These are phyloP conservation scores for Plasmodium gonderi DNA, from an alignment of 169 alveolate genomes.

Conservation along the genomic window DNA sequence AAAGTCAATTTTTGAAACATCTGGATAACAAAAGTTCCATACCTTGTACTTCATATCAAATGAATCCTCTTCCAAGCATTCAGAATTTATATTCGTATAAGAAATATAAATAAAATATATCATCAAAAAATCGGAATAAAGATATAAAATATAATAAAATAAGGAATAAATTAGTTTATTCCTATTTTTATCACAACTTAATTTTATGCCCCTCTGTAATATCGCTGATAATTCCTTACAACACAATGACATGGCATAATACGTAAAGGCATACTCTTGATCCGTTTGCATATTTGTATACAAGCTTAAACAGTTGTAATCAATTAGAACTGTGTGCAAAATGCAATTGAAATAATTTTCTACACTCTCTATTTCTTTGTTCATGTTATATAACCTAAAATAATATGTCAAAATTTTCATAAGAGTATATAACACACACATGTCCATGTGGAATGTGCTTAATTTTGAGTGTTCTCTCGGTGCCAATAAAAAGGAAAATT, in stretches of 20 bases:
- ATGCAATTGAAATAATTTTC: conserved; percentile 55
- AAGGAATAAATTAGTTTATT: conserved; percentile 33
- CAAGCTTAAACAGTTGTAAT: conserved; percentile 63
- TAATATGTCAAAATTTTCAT: conserved; percentile 39
- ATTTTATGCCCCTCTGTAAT: conserved; percentile 4
- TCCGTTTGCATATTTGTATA: conserved; percentile 38
- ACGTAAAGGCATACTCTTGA: conserved; percentile 68
- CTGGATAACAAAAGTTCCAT: conserved; percentile 54
- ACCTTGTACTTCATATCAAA: conserved; percentile 37
- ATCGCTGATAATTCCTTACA: conserved; percentile 37
- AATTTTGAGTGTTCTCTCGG: conserved; percentile 55
- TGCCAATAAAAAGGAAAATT: conserved; percentile 43
- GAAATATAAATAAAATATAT: conserved; percentile 47
- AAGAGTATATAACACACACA: conserved; percentile 44
- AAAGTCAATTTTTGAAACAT: conserved; percentile 33
- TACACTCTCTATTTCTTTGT: conserved; percentile 54
- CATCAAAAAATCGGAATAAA: conserved; percentile 61
- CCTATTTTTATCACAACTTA: conserved; percentile 6
- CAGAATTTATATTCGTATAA: conserved; percentile 43
- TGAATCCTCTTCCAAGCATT: conserved; percentile 16
- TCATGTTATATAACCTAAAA: conserved; percentile 41
- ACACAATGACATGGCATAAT: conserved; percentile 66
- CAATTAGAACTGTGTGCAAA: conserved; percentile 44
- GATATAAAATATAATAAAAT: conserved; percentile 44
- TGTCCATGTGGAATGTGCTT: conserved; percentile 17